phyloP scores from a whole-genome alignment of 2,329 filamentous ascomycete species.

The Penicillium sp. region DNA sequence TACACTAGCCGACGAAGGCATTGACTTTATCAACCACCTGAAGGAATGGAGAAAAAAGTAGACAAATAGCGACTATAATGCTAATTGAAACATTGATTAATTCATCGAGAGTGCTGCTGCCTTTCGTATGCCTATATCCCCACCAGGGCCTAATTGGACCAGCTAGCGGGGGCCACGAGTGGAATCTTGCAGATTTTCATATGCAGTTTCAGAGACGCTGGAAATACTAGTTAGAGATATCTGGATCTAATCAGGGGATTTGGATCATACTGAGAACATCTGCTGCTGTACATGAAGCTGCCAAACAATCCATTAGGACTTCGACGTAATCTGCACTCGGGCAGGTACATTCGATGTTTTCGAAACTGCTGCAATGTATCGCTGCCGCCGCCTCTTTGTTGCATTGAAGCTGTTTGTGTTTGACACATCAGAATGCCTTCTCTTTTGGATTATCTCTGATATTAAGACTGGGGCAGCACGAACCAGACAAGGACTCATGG shows the following conservation, averaged over 20 bases:
- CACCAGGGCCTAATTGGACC: not conserved
- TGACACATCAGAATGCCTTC: no score
- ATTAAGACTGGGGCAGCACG: no score
- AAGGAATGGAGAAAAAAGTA: no score
- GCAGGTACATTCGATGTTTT: not conserved
- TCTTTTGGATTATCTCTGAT: no score
- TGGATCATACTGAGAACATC: not conserved
- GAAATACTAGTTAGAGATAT: not conserved
- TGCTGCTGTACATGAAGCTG: not conserved
- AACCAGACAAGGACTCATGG: constrained; percentile 2
- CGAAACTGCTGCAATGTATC: not conserved
- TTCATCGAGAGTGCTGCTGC: no score
- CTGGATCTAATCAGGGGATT: not conserved
- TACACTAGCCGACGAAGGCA: no score
- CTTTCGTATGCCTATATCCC: no score
- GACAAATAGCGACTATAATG: no score
- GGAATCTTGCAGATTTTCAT: constrained; percentile 4
- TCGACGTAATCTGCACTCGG: constrained; percentile 1
- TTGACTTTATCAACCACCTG: no score
- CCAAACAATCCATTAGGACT: constrained; percentile 2
- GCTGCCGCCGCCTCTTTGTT: not conserved
- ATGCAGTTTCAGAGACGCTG: not conserved
- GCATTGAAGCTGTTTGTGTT: not conserved
- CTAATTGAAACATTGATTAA: no score
- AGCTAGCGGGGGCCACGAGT: not conserved